These are phyloP conservation scores for Ogataea angusta DNA, from an alignment of 805 yeast genomes.

Conservation along the genomic window DNA sequence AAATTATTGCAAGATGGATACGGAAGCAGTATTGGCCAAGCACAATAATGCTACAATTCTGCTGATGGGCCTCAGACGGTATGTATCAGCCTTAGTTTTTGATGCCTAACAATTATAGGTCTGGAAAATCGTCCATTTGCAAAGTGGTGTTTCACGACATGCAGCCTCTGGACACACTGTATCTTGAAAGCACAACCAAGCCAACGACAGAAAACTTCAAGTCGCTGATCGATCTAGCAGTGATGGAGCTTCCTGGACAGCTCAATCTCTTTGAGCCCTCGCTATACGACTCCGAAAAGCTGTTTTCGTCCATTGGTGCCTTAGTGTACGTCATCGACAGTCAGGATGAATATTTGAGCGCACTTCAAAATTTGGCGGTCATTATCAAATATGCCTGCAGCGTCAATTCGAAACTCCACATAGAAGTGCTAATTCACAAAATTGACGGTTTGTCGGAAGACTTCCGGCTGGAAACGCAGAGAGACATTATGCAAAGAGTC, in stretches of 20 bases:
- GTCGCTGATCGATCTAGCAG: slow-evolving; percentile 80
- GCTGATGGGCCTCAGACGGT: slow-evolving; percentile 80
- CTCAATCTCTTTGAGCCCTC: slow-evolving; percentile 83
- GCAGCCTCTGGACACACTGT: slow-evolving; percentile 92
- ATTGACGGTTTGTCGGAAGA: slow-evolving; percentile 95
- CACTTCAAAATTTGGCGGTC: slow-evolving; percentile 82
- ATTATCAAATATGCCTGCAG: slow-evolving; percentile 84
- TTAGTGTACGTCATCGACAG: slow-evolving; percentile 92
- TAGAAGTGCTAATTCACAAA: slow-evolving; percentile 92
- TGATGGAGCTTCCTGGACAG: slow-evolving; percentile 95
- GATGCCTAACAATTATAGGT: slow-evolving; percentile 36
- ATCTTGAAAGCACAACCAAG: slow-evolving; percentile 83
- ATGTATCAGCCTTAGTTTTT: slow-evolving; percentile 18
- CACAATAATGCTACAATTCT: slow-evolving; percentile 77
- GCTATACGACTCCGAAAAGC: slow-evolving; percentile 64
- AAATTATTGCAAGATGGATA: slow-evolving; percentile 16
- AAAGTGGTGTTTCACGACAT: slow-evolving; percentile 94
- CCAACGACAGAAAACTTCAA: slow-evolving; percentile 84
- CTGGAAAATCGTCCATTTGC: slow-evolving; percentile 93
- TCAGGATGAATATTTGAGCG: slow-evolving; percentile 92
- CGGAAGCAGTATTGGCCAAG: slow-evolving; percentile 31
- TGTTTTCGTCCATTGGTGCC: slow-evolving; percentile 83
- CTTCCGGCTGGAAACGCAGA: slow-evolving; percentile 87
- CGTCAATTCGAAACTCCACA: slow-evolving; percentile 78
- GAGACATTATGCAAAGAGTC: slow-evolving; percentile 94